These are phyloP conservation scores for Castanea mollissima DNA, from an alignment of 306 rosid species.

Conservation along the genomic window DNA sequence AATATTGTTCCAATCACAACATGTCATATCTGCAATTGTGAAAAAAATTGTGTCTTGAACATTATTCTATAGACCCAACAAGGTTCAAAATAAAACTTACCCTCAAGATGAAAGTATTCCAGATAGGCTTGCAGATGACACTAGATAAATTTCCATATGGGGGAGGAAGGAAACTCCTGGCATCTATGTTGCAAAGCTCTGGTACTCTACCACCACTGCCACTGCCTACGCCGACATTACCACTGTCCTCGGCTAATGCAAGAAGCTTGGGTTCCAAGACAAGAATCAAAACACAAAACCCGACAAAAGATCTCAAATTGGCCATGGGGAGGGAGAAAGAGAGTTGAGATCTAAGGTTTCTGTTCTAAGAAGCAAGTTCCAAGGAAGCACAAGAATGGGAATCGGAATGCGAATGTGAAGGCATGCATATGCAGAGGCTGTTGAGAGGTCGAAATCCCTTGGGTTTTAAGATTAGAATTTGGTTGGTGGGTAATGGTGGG, in stretches of 20 bases:
- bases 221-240: not conserved
- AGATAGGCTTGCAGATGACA: slow-evolving; percentile 69
- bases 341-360: slow-evolving; percentile 23
- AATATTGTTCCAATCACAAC: too few species aligned
- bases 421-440: slow-evolving; percentile 17
- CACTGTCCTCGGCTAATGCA: slow-evolving; percentile 34
- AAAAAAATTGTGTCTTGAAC: too few species aligned
- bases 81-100: slow-evolving; percentile 34
- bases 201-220: slow-evolving; percentile 22
- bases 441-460: slow-evolving; percentile 71
- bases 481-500: slow-evolving; percentile 50
- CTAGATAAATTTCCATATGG: slow-evolving; percentile 72
- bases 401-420: slow-evolving; percentile 37
- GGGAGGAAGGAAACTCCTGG: slow-evolving; percentile 75
- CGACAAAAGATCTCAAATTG: slow-evolving; percentile 24
- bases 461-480: slow-evolving; percentile 52
- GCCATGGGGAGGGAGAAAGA: slow-evolving; percentile 48
- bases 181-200: slow-evolving; percentile 51
- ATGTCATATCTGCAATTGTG: too few species aligned
- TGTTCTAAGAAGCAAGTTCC: slow-evolving; percentile 22
- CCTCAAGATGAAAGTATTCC: slow-evolving; percentile 86
- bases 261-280: slow-evolving; percentile 30
- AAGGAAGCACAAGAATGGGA: slow-evolving; percentile 20
- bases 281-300: slow-evolving; percentile 37
- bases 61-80: not conserved